These are phyloP conservation scores for Allium fistulosum DNA, from an alignment of 106 monocot species.

Conservation along the genomic window DNA sequence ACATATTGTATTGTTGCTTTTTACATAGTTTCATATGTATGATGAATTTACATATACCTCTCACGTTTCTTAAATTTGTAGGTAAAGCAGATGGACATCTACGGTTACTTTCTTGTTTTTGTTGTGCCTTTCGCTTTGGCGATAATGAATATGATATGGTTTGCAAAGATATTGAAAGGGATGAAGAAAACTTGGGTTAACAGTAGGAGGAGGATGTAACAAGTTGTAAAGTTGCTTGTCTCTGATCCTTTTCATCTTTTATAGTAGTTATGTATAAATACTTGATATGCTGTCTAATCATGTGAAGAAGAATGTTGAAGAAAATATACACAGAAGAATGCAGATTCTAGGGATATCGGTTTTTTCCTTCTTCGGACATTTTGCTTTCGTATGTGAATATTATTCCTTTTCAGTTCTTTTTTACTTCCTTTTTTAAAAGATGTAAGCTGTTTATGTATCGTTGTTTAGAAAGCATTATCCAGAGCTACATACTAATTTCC, in stretches of 20 bases:
- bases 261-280: background rate
- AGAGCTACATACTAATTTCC: too few relatives aligned
- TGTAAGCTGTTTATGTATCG: too few relatives aligned
- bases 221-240: background rate
- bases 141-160: slow-evolving; percentile 86
- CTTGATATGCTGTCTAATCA: background rate
- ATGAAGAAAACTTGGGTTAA: slow-evolving; percentile 56
- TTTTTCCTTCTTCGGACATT: too few relatives aligned
- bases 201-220: slow-evolving; percentile 26
- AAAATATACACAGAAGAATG: too few relatives aligned
- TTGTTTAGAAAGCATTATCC: too few relatives aligned
- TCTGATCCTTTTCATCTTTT: background rate
- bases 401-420: too few relatives aligned
- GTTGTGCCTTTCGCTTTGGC: slow-evolving; percentile 41
- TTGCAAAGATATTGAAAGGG: slow-evolving; percentile 79
- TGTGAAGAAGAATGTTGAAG: background rate
- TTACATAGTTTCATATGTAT: background rate
- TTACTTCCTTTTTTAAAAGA: too few relatives aligned
- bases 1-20: background rate
- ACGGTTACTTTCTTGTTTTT: slow-evolving; percentile 49
- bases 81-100: slow-evolving; percentile 56
- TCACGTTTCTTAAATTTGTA: slow-evolving; percentile 4
- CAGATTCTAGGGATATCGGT: too few relatives aligned
- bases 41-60: background rate
- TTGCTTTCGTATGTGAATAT: too few relatives aligned